Base-by-base conservation (phyloP, 2,329 filamentous ascomycete species). In the Pyrenophora teres region DNA sequence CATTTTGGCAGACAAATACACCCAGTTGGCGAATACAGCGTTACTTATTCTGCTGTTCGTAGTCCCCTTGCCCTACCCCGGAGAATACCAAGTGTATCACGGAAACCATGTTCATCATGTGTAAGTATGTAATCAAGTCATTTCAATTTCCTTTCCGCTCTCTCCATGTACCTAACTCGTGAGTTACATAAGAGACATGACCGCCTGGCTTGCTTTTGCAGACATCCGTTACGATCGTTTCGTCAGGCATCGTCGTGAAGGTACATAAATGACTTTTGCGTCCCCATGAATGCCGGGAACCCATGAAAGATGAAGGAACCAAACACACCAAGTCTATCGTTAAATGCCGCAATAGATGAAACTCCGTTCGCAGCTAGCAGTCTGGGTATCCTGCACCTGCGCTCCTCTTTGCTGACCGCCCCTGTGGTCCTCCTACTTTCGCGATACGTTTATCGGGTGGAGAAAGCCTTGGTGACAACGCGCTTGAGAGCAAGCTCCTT, bases 401-500 rank as follows among this genome's bases (percentile, higher is more conserved):
- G 53, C 56, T 56, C 52, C 49, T 55, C 54, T 52, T 63, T 60
- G 49, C 57, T 48, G 47, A 57, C 51, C 44, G 46, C 59, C 50
- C 46, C 40, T 39, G 40, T 44, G 40, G 46, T 39, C 18, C 36
- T 35, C 36, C 30, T 52, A 52, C 30, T 38, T n/a, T 25, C 35
- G 45, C 35, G 54, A 56, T 50, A 54, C 61, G 52, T 54, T 64
- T 92, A 96, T 79, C 90, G 87, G 74, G 90, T 92, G 63, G 90
- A 87, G 90, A 96, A 96, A 71, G 90, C 92, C 89, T 97, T 99
- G 80, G 94, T 99, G 71, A 99, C 92, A 68, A 96, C 86, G 74
- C 94, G 86, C 91, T 97, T 99, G 63, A 99, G 86, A 57, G 92
- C 92, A 65, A 99, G 83, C 85, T 99, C 94, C 88, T 97, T 96